Evolutionary conservation across 345 rosid genomes (phyloP), one percentile per base, ranked within the genome.

Genomic region (Euphorbia pulcherrima): DNA sequence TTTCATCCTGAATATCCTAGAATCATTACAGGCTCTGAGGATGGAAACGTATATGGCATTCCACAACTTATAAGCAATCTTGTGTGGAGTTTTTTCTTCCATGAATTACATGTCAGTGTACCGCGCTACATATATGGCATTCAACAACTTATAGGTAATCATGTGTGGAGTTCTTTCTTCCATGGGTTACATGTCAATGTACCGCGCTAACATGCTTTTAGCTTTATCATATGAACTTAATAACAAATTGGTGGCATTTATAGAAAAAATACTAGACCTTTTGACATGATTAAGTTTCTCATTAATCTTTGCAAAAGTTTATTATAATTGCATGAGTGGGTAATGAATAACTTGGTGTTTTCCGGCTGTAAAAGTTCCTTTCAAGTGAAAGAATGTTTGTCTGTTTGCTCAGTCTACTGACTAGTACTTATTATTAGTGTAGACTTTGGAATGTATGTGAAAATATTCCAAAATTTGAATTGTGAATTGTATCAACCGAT

Each of bases 1-100:
- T 87, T 86, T 63, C 97, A 88, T 70, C 97, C 97, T 18, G 94
- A 90, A 68, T 89, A 88, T 50, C 97, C 97, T 23, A 85, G 83
- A 28, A 85, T 90, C 60, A 80, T 88, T 26, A 90, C 97, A 6
- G 89, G 97, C 77, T 90, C 97, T 16, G 97, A 90, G 79, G 97
- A 90, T 78, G 89, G 89, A 53, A 88, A 92, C 26, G 89, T 28
- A 12, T 44, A 44, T 41, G 35, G 1, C 94, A 29, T 80, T 78
- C 86, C 40, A 85, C 90, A 81, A 90, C 88, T 65, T 90, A 90
- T 75, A 85, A 89, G 97, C 86, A 77, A 68, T 39, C 40, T 46
- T 33, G 1, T 53, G 46, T 1, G 28, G 18, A 52, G 6, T 21
- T 6, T 29, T 54, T 16, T 0, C 0, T 68, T 30, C 1, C 46